A percentile compares a stretch with the other conserved stretches of the same genome.
Conservation (phyloP, 768 basidiomycete species). For the Tulasnella sp. region DNA sequence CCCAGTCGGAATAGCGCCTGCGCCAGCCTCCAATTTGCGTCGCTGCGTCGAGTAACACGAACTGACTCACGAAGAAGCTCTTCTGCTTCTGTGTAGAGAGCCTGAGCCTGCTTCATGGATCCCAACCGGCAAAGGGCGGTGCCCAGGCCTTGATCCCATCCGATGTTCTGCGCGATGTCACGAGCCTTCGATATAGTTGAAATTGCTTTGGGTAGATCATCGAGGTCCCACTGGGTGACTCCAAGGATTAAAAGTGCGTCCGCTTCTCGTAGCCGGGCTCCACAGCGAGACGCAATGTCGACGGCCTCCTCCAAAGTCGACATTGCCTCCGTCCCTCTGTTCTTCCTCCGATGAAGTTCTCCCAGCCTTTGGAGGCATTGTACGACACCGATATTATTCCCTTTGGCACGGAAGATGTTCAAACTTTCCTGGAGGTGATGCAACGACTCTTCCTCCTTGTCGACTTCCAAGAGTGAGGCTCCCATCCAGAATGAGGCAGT, state of each 20-base stretch:
- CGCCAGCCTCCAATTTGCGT: too few species aligned
- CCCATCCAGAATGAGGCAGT: background rate
- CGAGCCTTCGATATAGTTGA: too few species aligned
- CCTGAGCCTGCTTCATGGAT: too few species aligned
- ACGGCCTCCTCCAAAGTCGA: background rate
- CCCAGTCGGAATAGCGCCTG: too few species aligned
- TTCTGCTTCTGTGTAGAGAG: too few species aligned
- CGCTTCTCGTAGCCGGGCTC: background rate
- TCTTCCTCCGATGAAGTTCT: background rate
- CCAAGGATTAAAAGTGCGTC: background rate
- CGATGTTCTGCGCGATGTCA: too few species aligned
- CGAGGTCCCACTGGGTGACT: too few species aligned
- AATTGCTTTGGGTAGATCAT: too few species aligned
- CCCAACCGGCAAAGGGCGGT: too few species aligned
- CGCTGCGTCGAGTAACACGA: too few species aligned
- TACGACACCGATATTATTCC: background rate
- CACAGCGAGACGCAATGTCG: background rate
- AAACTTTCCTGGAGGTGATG: background rate
- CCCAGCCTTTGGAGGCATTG: background rate
- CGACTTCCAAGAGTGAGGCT: background rate
- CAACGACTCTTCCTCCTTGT: background rate
- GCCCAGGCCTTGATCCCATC: too few species aligned
- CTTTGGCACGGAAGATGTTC: background rate
- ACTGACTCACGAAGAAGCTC: too few species aligned
- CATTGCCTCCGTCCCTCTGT: background rate